Base-by-base conservation (phyloP, 1,139 yeast genomes). In the Nematodospora anomalae region DNA sequence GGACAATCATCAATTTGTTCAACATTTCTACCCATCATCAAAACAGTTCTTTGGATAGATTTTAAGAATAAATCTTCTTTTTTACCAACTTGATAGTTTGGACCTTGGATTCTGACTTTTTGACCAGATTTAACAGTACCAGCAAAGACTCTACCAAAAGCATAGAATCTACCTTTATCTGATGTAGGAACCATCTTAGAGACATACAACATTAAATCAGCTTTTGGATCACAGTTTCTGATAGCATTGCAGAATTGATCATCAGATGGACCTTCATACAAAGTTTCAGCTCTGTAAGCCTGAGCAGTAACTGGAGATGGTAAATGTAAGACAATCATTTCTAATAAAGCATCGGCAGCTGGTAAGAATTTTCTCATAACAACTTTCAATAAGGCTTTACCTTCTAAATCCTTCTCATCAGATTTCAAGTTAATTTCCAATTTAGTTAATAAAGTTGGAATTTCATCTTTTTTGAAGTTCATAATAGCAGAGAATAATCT, bases 161-260 rank as follows among this genome's bases (percentile, higher is more conserved):
- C 98, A 84, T 89, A 92, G 96, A 92, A 92, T 81, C 98, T 90
- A 83, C 98, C 98, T 83, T 90, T 92, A 76, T 92, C 98, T 60
- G 97, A 90, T 67, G 98, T 92, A 74, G 98, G 98, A 60, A 92
- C 97, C 98, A 92, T 92, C 96, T 92, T 92, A 76, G 98, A 92
- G 67, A 92, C 92, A 89, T 92, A 92, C 71, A 92, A 82, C 98
- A 92, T 92, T 69, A 92, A 86, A 68, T 92, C 97, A 60, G 95
- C 96, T 65, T 75, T 85, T 67, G 98, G 97, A 79, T 92, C 97
- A 85, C 98, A 92, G 83, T 85, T 84, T 79, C 83, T 88, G 77
- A 92, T 90, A 64, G 95, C 96, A 53, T 77, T 71, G 77, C 90
- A 87, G 63, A 83, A 79, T 60, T 83, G 82, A 71, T 92, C 98